Base-by-base conservation (phyloP, 305 asterid species). In the Fraxinus greggii region DNA sequence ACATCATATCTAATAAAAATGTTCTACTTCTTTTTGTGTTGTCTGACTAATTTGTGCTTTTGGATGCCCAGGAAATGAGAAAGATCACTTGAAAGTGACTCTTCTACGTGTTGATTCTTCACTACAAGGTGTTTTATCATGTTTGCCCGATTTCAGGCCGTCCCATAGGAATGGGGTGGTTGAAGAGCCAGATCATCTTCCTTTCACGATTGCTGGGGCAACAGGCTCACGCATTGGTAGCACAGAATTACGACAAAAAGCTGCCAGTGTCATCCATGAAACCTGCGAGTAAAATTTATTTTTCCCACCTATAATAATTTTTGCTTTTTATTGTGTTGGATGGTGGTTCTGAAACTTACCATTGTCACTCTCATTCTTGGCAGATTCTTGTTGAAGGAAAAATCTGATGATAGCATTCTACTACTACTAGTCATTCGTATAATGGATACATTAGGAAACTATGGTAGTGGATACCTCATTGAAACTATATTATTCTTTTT, bases 51-150 rank as follows among this genome's bases (percentile, higher is more conserved):
- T 79, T 31, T 29, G 40, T 84, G 79, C 80, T 88, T 83, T 82
- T 84, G 82, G 82, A 83, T 91, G 82, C 81, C 85, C 95, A 97
- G 99, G 97, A 82, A 89, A 86, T 79, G 98, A 93, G 94, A 97
- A 97, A 90, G 98, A 95, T 84, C 99, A 97, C 93, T 87, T 97
- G 90, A 97, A 95, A 91, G 98, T 97, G 96, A 93, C 98, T 84
- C 98, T 97, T 87, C 91, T 97, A 85, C 98, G 99, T 79, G 88
- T 97, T 83, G 97, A 95, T 90, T 97, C 99, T 79, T 92, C 99
- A 80, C 88, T 97, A 83, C 99, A 95, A 90, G 99, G 99, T 79
- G 97, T 91, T 90, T 86, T 91, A 83, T 93, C 98, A 75, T 95
- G 99, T 88, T 94, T 97, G 88, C 99, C 98, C 83, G 99, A 97